These are phyloP conservation scores for Talaromyces sp. DNA, from an alignment of 2,329 filamentous ascomycete species.

Conservation along the genomic window DNA sequence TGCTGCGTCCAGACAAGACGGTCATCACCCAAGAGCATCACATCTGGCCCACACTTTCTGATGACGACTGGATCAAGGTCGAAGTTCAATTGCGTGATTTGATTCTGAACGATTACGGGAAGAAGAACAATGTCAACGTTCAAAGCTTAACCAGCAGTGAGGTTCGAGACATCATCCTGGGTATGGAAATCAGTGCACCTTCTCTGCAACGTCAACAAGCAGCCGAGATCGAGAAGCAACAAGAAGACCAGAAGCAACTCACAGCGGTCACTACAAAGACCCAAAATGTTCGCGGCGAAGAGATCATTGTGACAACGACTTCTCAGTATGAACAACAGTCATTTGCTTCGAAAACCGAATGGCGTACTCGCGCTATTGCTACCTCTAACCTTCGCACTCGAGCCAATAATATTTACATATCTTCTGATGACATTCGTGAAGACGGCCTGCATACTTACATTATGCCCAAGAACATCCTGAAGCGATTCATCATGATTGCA, in stretches of 20 bases:
- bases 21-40: conserved; percentile 98
- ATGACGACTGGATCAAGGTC: conserved; percentile 99
- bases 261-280: conserved; percentile 98
- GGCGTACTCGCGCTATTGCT: conserved; percentile 93
- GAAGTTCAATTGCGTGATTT: conserved; percentile 92
- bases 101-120: conserved; percentile 96
- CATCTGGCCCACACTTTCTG: conserved; percentile 91
- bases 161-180: conserved; percentile 95
- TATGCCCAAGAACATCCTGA: conserved; percentile 98
- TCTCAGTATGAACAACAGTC: conserved; percentile 97
- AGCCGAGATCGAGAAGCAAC: conserved; percentile 97
- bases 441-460: conserved; percentile 90
- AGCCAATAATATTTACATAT: conserved; percentile 98
- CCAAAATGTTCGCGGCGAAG: conserved; percentile 92
- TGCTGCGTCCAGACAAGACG: conserved; percentile 92
- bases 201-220: conserved; percentile 98
- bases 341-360: conserved; percentile 97
- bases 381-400: conserved; percentile 91
- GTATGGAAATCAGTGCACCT: conserved; percentile 98
- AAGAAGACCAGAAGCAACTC: conserved; percentile 92
- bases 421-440: conserved; percentile 85
- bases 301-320: conserved; percentile 96
- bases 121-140: conserved; percentile 99
- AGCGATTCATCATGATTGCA: conserved; percentile 95
- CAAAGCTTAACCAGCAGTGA: conserved; percentile 94